Conservation (phyloP, 306 rosid genomes). For the Prunus salicina region DNA sequence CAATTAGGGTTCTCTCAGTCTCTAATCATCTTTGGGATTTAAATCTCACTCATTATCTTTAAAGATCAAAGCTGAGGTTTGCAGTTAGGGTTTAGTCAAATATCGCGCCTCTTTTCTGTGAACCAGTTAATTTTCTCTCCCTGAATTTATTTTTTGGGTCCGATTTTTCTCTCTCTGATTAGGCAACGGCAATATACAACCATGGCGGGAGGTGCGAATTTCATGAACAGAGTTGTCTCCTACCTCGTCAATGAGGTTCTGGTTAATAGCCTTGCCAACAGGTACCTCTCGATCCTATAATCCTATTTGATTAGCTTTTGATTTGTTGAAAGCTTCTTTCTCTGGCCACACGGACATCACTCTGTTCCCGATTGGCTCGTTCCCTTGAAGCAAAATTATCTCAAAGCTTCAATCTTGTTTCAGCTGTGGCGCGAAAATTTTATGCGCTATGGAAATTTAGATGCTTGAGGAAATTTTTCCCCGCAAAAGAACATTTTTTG, state of each 20-base stretch:
- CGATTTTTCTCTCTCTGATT: not conserved
- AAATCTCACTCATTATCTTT: not conserved
- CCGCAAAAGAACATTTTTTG: not conserved
- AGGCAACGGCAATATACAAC: not conserved
- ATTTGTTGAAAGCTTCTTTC: conserved; percentile 25
- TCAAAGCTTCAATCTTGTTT: not conserved
- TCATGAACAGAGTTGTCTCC: conserved; percentile 46
- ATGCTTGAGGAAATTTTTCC: conserved; percentile 15
- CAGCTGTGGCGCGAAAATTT: not conserved
- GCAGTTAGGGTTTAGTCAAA: not conserved
- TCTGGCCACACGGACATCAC: conserved; percentile 33
- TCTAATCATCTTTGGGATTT: not conserved
- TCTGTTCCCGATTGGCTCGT: conserved; percentile 38
- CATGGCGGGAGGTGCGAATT: conserved; percentile 62
- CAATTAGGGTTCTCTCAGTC: conserved; percentile 2
- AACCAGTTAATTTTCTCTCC: not conserved
- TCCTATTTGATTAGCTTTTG: not conserved
- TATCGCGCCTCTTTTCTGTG: not conserved
- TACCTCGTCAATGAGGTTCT: conserved; percentile 53
- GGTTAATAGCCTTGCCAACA: conserved; percentile 55
- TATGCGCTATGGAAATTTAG: conserved; percentile 10
- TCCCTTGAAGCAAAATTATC: conserved; percentile 26
- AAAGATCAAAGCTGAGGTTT: not conserved
- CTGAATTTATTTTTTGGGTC: no score
- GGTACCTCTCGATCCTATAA: conserved; percentile 11